Base-by-base conservation (phyloP, 1,139 yeast species). In the Debaryomyces psychrophilus region DNA sequence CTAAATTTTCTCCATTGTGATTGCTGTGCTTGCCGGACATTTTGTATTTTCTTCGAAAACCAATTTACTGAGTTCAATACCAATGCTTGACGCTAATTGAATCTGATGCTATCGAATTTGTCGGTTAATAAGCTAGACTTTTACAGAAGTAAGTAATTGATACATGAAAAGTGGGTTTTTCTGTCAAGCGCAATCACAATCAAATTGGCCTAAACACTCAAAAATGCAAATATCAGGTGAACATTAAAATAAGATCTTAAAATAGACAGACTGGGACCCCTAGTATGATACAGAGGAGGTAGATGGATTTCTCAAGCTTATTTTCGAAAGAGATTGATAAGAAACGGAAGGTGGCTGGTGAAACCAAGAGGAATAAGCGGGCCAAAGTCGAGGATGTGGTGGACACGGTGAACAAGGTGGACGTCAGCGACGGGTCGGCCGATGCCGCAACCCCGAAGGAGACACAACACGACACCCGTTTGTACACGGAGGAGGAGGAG, bases 271-370 rank as follows among this genome's bases (percentile, higher is more conserved):
- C 20, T 11, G 25, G 14, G 8, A 11, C n/a, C 18, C 11, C 8
- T 31, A 17, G 11, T 18, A 27, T 36, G 44, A 11, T 26, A 36
- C 29, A 33, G 40, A 28, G 17, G 26, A 43, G 41, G 31, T 12
- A 20, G 37, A 61, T 73, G 70, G 72, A 69, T 53, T 62, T 72
- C 39, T 58, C 69, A n/a, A 58, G 56, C 39, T 50, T 70, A 29
- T 53, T 73, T 39, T 65, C 68, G 40, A 64, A 70, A 38, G 68
- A 66, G 44, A 73, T 71, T 50, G 67, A 65, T 49, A 64, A 65
- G 55, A 62, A 68, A 50, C 52, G 66, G 46, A 55, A 54, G 46
- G 38, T 37, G 29, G 37, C 47, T 25, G 37, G 36, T 18, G 48
- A 44, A 17, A 41, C 22, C 15, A 33, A 37, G 35, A 39, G 33